Conservation (phyloP, 345 rosid genomes). For the Rhizophora mangle region DNA sequence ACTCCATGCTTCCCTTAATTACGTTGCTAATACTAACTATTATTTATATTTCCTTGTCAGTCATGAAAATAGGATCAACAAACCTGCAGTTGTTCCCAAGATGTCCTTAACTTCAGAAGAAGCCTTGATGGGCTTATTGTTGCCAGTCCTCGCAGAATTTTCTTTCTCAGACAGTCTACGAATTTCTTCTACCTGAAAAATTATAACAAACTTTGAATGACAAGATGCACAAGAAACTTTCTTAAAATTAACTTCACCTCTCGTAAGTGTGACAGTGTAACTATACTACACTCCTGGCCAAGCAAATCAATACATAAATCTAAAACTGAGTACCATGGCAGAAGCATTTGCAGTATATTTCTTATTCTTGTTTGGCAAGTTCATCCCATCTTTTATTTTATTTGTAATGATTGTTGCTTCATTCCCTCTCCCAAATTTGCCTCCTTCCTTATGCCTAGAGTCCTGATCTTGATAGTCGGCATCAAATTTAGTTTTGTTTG, state of each 20-base stretch:
- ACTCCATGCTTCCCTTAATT: background rate
- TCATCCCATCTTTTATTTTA: conserved; percentile 23
- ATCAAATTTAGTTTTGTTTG: conserved; percentile 30
- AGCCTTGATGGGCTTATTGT: conserved; percentile 12
- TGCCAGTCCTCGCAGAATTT: conserved; percentile 18
- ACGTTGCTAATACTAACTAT: background rate
- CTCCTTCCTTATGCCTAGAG: conserved; percentile 40
- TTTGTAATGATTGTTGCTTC: conserved; percentile 24
- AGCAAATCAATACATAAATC: background rate
- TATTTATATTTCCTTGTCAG: background rate
- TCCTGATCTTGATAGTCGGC: conserved; percentile 34
- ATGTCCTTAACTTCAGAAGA: conserved; percentile 37
- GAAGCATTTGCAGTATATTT: conserved; percentile 25
- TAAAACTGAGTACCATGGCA: conserved; percentile 24
- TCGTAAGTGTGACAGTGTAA: background rate
- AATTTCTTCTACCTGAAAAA: conserved; percentile 35
- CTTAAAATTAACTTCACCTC: background rate
- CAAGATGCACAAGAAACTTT: background rate
- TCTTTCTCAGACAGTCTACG: conserved; percentile 26
- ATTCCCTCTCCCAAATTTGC: conserved; percentile 18
- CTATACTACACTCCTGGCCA: background rate
- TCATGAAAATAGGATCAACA: conserved; percentile 20
- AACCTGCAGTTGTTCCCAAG: conserved; percentile 45
- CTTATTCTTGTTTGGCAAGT: conserved; percentile 17
- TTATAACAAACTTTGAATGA: background rate